Conservation (phyloP, 2,329 filamentous ascomycete species). For the Coniochaeta sp. region DNA sequence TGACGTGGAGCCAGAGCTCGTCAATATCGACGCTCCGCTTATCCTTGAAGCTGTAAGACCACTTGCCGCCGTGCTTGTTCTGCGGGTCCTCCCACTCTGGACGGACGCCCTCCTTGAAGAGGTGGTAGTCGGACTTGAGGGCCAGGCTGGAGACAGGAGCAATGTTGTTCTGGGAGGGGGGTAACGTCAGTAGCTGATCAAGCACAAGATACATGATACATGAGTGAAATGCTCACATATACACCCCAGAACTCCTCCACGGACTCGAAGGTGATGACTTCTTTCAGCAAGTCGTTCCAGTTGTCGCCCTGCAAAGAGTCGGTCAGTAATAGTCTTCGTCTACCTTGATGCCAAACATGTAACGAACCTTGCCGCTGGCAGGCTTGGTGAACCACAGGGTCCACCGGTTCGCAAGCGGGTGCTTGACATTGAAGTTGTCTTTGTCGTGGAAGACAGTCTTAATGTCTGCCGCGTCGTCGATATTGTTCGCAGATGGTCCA, state of each 20-base stretch:
- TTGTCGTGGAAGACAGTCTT: conserved; percentile 94
- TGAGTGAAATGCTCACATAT: conserved; percentile 59
- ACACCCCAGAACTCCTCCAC: conserved; percentile 99
- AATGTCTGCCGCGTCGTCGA: conserved; percentile 36
- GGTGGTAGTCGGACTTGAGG: conserved; percentile 97
- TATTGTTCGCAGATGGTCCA: conserved; percentile 35
- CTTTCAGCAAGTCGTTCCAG: conserved; percentile 97
- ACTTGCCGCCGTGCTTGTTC: conserved; percentile 99
- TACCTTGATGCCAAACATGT: background rate
- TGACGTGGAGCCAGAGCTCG: conserved; percentile 92
- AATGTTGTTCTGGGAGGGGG: conserved; percentile 83
- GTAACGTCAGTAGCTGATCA: conserved; percentile 6
- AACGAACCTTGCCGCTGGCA: conserved; percentile 78
- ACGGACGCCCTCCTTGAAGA: conserved; percentile 95
- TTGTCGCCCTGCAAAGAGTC: conserved; percentile 68
- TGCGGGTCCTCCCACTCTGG: conserved; percentile 98
- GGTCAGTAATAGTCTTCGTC: background rate
- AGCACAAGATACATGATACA: background rate
- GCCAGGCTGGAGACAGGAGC: conserved; percentile 90
- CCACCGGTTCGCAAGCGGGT: conserved; percentile 95
- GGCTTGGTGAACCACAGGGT: conserved; percentile 99
- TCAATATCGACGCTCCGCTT: conserved; percentile 90
- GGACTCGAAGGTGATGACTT: conserved; percentile 97
- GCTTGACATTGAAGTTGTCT: conserved; percentile 99
- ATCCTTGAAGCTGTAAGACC: conserved; percentile 97